These are phyloP conservation scores for Russula vinacea DNA, from an alignment of 768 basidiomycete genomes.

Conservation along the genomic window DNA sequence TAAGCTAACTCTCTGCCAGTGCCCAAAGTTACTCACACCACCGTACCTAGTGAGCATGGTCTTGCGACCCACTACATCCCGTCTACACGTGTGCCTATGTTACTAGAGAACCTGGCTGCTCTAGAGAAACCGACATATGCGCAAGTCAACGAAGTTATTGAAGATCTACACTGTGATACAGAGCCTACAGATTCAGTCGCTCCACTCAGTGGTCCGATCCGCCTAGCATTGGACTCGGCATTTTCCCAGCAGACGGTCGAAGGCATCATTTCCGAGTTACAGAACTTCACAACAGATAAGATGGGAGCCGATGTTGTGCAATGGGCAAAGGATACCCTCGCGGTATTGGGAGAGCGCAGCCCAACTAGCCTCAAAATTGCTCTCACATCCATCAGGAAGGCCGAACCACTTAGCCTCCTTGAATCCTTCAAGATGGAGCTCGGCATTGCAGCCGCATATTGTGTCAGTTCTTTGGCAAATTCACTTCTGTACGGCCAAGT, in stretches of 20 bases:
- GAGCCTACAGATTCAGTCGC: constrained; percentile 52
- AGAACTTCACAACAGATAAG: constrained; percentile 40
- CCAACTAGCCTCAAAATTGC: constrained; percentile 92
- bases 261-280: constrained; percentile 59
- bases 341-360: constrained; percentile 63
- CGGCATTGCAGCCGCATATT: constrained; percentile 83
- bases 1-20: constrained; percentile 40
- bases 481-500: constrained; percentile 2
- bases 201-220: constrained; percentile 55
- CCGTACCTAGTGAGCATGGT: constrained; percentile 68
- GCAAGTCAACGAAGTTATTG: constrained; percentile 65
- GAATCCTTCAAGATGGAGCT: constrained; percentile 81
- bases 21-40: not conserved
- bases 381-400: constrained; percentile 71
- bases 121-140: constrained; percentile 49
- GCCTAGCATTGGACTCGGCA: constrained; percentile 75
- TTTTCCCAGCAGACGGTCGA: constrained; percentile 74
- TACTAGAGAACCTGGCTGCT: constrained; percentile 64
- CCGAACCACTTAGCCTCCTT: constrained; percentile 57
- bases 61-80: constrained; percentile 93
- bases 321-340: constrained; percentile 76
- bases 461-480: constrained; percentile 52
- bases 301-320: constrained; percentile 47
- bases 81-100: constrained; percentile 64
- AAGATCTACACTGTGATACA: constrained; percentile 57